Evolutionary conservation across 164 flowering plant species (phyloP), one percentile per base, ranked within the genome.

Genomic region (Kalanchoe fedtschenkoi): DNA sequence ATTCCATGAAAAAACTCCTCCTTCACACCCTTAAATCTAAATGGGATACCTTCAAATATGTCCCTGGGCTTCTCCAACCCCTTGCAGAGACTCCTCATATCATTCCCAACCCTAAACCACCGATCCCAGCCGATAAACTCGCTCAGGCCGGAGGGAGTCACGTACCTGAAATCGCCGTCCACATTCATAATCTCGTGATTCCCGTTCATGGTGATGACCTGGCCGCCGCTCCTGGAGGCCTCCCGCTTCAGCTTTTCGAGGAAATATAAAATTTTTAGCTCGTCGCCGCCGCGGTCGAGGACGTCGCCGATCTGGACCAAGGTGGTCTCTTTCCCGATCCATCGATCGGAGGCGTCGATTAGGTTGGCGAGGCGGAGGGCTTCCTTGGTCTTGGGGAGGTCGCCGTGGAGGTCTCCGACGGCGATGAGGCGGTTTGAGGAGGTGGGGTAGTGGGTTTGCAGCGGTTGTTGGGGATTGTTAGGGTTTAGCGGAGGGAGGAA

Each of bases 141-240:
- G 17, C 77, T 72, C 2, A 88, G 60, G 9, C 82, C 95, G 16
- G 70, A 38, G 1, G 24, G 47, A 5, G 86, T 74, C 1, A 72
- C 89, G 60, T 14, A 93, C 71, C 97, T 65, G 71, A 93, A 93
- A 74, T 93, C 95, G 5, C 82, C 77, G 0, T 83, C 89, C 1
- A 87, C 69, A 60, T 93, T 93, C 97, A 93, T 88, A 28, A 88
- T 81, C 82, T 93, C 99, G 53, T 95, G 97, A 66, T 91, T 95
- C 0, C 99, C 99, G 59, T 84, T 77, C 91, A 95, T 78, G 1
- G 92, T 84, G 41, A 91, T 76, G 0, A 95, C 9, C 22, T 58
- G 35, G 0, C 99, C 97, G 3, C 91, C 93, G 8, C 5, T 35
- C 24, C 53, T 76, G 16, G 66, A 67, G 0, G 99, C 99, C 38